Percentiles rank a stretch among this genome's conserved stretches.
phyloP scores from a whole-genome alignment of 2,329 filamentous ascomycete species.

The Drechslera avenae region DNA sequence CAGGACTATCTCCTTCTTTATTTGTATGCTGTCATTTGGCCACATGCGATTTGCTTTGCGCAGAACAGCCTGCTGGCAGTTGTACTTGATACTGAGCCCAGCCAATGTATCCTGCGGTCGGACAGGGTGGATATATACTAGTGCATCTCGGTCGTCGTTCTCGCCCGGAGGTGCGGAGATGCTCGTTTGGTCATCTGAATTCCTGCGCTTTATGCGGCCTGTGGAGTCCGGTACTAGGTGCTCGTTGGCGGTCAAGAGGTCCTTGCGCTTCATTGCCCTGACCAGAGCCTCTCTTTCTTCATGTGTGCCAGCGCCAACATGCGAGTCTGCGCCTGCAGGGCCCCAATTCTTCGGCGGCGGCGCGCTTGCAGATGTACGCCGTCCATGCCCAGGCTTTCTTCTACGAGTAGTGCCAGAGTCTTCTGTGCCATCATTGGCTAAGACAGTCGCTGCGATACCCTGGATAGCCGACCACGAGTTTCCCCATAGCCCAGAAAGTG shows the following conservation, averaged over 20 bases:
- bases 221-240: conserved; percentile 50
- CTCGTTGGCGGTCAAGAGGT: conserved; percentile 53
- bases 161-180: conserved; percentile 58
- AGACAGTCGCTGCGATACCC: conserved; percentile 55
- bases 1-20: conserved; percentile 77
- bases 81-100: conserved; percentile 87
- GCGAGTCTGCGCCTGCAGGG: conserved; percentile 44
- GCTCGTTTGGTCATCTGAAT: conserved; percentile 65
- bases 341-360: conserved; percentile 56
- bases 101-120: conserved; percentile 84
- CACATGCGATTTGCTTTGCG: conserved; percentile 90
- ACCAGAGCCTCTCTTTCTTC: conserved; percentile 55
- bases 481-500: conserved; percentile 54
- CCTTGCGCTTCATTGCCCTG: conserved; percentile 56
- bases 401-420: conserved; percentile 28
- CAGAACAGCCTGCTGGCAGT: conserved; percentile 81
- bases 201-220: conserved; percentile 66
- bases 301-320: conserved; percentile 52
- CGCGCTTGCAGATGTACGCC: conserved; percentile 45
- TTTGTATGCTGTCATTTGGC: conserved; percentile 90
- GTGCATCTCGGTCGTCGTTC: conserved; percentile 70
- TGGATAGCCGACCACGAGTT: conserved; percentile 57
- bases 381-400: conserved; percentile 36
- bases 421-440: conserved; percentile 48
- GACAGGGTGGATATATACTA: conserved; percentile 91